Percentiles rank a stretch among this genome's conserved stretches.
phyloP scores from a whole-genome alignment of 805 yeast species.

The Candida dajiaensis region DNA sequence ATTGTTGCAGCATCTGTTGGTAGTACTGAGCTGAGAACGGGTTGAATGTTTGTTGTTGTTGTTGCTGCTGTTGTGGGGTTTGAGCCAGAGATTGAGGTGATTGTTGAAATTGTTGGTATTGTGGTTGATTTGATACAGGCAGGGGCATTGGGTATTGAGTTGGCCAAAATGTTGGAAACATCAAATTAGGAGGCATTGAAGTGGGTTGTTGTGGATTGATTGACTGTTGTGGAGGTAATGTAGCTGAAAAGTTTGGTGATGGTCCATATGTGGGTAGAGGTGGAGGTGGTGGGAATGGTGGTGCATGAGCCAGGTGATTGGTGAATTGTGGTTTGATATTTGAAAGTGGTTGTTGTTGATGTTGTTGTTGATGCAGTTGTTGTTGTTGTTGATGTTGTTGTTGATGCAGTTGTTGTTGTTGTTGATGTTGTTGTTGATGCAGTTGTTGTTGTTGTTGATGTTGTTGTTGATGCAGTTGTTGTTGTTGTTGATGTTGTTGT shows the following conservation, averaged over 20 bases:
- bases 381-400: conserved; percentile 1
- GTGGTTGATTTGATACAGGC: background rate
- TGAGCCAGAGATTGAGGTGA: background rate
- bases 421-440: conserved; percentile 1
- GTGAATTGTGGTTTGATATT: background rate
- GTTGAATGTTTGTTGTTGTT: background rate
- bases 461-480: background rate
- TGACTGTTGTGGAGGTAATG: background rate
- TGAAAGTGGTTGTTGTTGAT: background rate
- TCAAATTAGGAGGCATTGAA: background rate
- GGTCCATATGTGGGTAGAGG: background rate
- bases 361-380: background rate
- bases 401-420: background rate
- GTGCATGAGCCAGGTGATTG: background rate
- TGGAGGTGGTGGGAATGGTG: background rate
- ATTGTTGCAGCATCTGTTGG: background rate
- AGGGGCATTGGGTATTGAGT: background rate
- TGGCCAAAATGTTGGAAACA: background rate
- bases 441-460: background rate
- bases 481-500: conserved; percentile 1
- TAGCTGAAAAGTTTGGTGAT: background rate
- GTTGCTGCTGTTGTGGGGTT: background rate
- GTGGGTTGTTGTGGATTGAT: background rate
- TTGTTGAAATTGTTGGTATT: background rate
- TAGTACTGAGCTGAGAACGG: background rate